Percentiles rank a stretch among this genome's conserved stretches.
These are phyloP conservation scores for Calvatia gigantea DNA, from an alignment of 768 basidiomycete genomes.

Conservation along the genomic window DNA sequence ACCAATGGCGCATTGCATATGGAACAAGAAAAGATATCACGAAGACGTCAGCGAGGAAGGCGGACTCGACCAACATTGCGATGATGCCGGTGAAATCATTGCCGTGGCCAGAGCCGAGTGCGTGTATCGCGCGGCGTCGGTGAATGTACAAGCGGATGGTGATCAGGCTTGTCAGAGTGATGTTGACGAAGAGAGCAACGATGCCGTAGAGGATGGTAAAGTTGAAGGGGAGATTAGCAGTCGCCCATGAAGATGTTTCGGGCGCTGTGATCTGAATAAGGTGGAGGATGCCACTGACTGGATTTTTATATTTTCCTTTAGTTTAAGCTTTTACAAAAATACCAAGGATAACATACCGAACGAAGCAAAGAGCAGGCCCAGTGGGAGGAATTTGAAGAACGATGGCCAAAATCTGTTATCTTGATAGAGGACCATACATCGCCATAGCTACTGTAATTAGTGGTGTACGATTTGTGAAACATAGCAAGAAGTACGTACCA, in stretches of 20 bases:
- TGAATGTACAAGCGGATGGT: conserved; percentile 3
- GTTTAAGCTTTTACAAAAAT: not conserved
- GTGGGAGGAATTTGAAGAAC: conserved; percentile 5
- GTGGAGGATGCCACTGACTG: conserved; percentile 6
- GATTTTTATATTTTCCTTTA: not conserved
- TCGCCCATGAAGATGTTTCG: conserved; percentile 5
- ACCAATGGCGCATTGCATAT: conserved; percentile 7
- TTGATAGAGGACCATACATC: conserved; percentile 5
- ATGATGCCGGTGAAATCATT: not conserved
- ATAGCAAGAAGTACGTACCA: not conserved
- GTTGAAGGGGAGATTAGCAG: conserved; percentile 2
- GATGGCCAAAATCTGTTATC: conserved; percentile 6
- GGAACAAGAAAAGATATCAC: conserved; percentile 4
- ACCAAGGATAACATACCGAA: not conserved
- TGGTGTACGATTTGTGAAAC: not conserved
- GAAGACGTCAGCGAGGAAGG: not conserved
- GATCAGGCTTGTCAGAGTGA: conserved; percentile 3
- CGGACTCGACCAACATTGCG: conserved; percentile 6
- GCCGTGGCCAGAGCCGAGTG: not conserved
- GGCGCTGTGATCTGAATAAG: conserved; percentile 9
- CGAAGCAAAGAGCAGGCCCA: not conserved
- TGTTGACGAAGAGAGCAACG: conserved; percentile 6
- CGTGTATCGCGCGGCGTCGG: not conserved
- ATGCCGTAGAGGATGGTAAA: conserved; percentile 9
- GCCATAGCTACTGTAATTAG: conserved; percentile 1